Evolutionary conservation across 1,284 basidiomycete genomes (phyloP).

Genomic region (Rhodotorula sp.): DNA sequence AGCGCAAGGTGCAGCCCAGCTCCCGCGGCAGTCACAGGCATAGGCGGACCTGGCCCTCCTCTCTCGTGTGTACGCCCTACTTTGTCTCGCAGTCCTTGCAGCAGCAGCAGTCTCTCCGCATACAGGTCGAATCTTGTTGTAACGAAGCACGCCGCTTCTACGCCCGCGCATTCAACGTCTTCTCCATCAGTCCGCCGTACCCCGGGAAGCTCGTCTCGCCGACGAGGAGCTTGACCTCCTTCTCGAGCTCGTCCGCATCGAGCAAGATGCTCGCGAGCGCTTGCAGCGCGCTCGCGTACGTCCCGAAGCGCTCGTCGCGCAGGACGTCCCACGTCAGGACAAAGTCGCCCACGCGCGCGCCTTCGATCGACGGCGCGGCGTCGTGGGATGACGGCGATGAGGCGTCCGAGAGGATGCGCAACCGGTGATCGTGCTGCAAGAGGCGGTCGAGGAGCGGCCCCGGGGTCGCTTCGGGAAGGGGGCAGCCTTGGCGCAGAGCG

Average conservation of each 20-base stretch:
- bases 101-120: not conserved
- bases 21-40: conserved; percentile 13
- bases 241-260: conserved; percentile 28
- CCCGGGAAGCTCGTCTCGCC: conserved; percentile 23
- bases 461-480: conserved; percentile 31
- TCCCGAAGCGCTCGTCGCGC: conserved; percentile 13
- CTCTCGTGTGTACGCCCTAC: not conserved
- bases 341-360: conserved; percentile 21
- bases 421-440: conserved; percentile 32
- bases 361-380: conserved; percentile 15
- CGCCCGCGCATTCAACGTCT: not conserved
- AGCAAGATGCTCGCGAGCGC: conserved; percentile 26
- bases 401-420: conserved; percentile 1
- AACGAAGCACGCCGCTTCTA: not conserved
- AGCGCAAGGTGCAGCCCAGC: conserved; percentile 29
- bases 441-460: conserved; percentile 39
- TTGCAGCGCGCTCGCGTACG: conserved; percentile 1
- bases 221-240: conserved; percentile 18
- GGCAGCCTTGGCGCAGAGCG: conserved; percentile 22
- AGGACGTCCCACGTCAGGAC: conserved; percentile 20
- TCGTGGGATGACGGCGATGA: not conserved
- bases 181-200: not conserved
- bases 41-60: not conserved
- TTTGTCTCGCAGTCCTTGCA: too few relatives aligned
- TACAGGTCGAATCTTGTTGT: too few relatives aligned